Evolutionary conservation across 495 filamentous ascomycete genomes (phyloP).

Genomic region (Cercophora sp.): DNA sequence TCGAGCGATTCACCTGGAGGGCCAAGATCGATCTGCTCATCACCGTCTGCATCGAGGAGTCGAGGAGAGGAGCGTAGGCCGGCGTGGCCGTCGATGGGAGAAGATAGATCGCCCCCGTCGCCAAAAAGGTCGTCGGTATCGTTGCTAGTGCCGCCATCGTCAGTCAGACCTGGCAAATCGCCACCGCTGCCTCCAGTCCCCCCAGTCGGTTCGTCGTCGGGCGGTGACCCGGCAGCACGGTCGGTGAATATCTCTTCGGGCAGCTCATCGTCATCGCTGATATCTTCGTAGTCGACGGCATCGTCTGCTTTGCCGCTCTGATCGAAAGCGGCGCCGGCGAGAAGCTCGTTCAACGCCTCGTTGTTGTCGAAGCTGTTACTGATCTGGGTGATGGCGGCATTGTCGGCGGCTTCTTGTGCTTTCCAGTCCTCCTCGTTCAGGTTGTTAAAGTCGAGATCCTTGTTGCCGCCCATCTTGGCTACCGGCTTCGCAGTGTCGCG

Average conservation of each 20-base stretch:
- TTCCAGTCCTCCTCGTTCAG: constrained; percentile 27
- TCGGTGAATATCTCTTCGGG: no score
- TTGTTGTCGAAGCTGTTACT: constrained; percentile 21
- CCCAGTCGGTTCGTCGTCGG: constrained; percentile 36
- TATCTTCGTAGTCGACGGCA: constrained; percentile 77
- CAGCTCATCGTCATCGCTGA: no score
- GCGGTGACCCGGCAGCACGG: no score
- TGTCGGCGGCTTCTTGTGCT: constrained; percentile 25
- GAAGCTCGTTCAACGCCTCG: no score
- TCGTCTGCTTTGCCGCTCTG: constrained; percentile 40
- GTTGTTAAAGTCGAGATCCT: constrained; percentile 16
- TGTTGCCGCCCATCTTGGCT: constrained; percentile 21
- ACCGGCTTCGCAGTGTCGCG: not conserved
- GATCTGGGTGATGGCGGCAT: constrained; percentile 19
- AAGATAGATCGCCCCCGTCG: constrained; percentile 34
- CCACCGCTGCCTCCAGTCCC: constrained; percentile 27
- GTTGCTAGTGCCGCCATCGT: constrained; percentile 45
- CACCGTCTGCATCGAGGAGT: constrained; percentile 29
- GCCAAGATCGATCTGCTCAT: constrained; percentile 27
- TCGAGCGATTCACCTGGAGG: constrained; percentile 16
- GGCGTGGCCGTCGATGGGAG: constrained; percentile 29
- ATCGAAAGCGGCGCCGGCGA: constrained; percentile 27
- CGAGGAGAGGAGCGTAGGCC: constrained; percentile 33
- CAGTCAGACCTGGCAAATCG: constrained; percentile 45
- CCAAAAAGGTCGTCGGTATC: constrained; percentile 51